phyloP scores from a whole-genome alignment of 441 rosid genomes.

The Pelargonium australe region DNA sequence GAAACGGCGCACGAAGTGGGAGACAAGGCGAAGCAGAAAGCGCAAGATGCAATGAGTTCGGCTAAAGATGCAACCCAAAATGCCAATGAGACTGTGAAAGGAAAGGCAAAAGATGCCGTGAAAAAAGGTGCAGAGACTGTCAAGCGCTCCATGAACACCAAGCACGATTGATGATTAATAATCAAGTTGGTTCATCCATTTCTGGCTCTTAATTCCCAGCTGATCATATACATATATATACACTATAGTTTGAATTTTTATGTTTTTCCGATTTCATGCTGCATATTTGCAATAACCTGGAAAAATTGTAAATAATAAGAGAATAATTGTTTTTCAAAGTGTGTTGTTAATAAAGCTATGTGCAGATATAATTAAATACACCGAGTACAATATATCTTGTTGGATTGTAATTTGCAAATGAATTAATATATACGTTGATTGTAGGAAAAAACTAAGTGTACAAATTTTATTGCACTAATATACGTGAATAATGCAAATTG shows the following conservation, averaged over 20 bases:
- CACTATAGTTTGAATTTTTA: too few species aligned
- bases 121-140: conserved; percentile 23
- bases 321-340: too few species aligned
- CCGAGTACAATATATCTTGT: too few species aligned
- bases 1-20: conserved; percentile 14
- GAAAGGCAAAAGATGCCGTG: conserved; percentile 18
- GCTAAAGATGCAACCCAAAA: conserved; percentile 26
- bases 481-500: too few species aligned
- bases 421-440: too few species aligned
- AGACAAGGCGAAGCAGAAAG: conserved; percentile 25
- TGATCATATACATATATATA: neutral
- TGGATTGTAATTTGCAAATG: too few species aligned
- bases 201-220: neutral
- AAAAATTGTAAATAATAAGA: too few species aligned
- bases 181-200: neutral
- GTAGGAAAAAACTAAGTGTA: too few species aligned
- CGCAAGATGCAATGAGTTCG: conserved; percentile 21
- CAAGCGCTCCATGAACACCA: conserved; percentile 22
- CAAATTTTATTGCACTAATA: too few species aligned
- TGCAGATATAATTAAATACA: too few species aligned
- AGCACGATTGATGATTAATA: conserved; percentile 11
- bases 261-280: too few species aligned
- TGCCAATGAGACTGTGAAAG: conserved; percentile 21
- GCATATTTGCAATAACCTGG: neutral
- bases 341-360: too few species aligned